Percentiles rank a stretch among this genome's conserved stretches.
phyloP scores from a whole-genome alignment of 805 yeast species.

The Barnettozyma populi region DNA sequence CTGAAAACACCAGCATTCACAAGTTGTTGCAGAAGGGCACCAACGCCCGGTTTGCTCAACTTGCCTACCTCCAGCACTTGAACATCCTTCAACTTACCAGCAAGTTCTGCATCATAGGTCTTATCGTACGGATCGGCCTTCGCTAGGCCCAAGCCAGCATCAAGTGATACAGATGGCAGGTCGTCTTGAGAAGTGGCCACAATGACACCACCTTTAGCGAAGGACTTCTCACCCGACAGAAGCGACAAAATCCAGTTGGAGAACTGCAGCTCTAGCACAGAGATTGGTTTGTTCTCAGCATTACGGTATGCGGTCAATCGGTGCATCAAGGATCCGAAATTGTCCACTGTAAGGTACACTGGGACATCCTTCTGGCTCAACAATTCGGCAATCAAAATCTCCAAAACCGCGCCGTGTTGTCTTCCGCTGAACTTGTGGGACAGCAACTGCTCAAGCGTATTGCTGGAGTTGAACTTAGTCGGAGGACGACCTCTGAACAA shows the following conservation, averaged over 20 bases:
- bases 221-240: constrained; percentile 45
- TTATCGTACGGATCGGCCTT: constrained; percentile 53
- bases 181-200: constrained; percentile 56
- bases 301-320: constrained; percentile 53
- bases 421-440: constrained; percentile 33
- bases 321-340: constrained; percentile 56
- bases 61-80: constrained; percentile 38
- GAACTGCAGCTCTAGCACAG: constrained; percentile 58
- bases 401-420: constrained; percentile 41
- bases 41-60: constrained; percentile 40
- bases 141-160: constrained; percentile 50
- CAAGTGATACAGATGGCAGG: constrained; percentile 48
- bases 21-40: constrained; percentile 36
- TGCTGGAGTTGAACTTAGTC: constrained; percentile 24
- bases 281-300: constrained; percentile 48
- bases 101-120: constrained; percentile 44
- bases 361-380: constrained; percentile 46
- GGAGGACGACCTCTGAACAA: constrained; percentile 29
- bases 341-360: constrained; percentile 66
- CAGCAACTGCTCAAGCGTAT: constrained; percentile 42
- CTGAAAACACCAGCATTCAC: constrained; percentile 36
- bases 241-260: constrained; percentile 51
- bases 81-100: constrained; percentile 38
- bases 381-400: constrained; percentile 51
- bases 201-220: constrained; percentile 59